These are phyloP conservation scores for Hanseniaspora vineae DNA, from an alignment of 805 yeast species.

Conservation along the genomic window DNA sequence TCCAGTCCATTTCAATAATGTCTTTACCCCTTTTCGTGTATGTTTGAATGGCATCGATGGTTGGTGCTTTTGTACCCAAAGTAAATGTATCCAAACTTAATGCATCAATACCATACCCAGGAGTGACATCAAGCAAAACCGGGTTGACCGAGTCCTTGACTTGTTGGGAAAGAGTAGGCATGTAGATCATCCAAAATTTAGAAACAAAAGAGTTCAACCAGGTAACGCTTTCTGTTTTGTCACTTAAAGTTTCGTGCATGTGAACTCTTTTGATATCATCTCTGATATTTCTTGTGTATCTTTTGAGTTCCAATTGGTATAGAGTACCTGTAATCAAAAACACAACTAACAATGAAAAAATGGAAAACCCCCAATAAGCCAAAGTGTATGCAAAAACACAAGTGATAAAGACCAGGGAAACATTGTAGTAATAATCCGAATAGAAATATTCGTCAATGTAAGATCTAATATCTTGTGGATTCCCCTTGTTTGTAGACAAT, in stretches of 20 bases:
- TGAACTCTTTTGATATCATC: constrained; percentile 62
- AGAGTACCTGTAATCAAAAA: constrained; percentile 50
- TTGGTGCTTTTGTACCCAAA: constrained; percentile 69
- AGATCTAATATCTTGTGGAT: constrained; percentile 38
- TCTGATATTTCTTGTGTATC: constrained; percentile 60
- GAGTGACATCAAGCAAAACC: constrained; percentile 54
- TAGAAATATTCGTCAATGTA: constrained; percentile 58
- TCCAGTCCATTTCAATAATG: constrained; percentile 74
- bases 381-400: constrained; percentile 60
- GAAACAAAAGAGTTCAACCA: constrained; percentile 70
- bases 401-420: constrained; percentile 49
- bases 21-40: constrained; percentile 58
- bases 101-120: constrained; percentile 74
- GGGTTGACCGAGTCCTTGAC: constrained; percentile 62
- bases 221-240: constrained; percentile 58
- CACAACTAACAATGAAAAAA: constrained; percentile 49
- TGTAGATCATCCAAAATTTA: constrained; percentile 78
- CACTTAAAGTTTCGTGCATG: constrained; percentile 51
- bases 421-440: constrained; percentile 63
- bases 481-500: not conserved
- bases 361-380: constrained; percentile 51
- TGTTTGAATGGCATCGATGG: constrained; percentile 57
- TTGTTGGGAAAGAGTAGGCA: constrained; percentile 73
- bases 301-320: constrained; percentile 58
- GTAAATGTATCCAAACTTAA: constrained; percentile 65